Conservation (phyloP, 345 rosid species). For the Gossypium rotundifolium region DNA sequence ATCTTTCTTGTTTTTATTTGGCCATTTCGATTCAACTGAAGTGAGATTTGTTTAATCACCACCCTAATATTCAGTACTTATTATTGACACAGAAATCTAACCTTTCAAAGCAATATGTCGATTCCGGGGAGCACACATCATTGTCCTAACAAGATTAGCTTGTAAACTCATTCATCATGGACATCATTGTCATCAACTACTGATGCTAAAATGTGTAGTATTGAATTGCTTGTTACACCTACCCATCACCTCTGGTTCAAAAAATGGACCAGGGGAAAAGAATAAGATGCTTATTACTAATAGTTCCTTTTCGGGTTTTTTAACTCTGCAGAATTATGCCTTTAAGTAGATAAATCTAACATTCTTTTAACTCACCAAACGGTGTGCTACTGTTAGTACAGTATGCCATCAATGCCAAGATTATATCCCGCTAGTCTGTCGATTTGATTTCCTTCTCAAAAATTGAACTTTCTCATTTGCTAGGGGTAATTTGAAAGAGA, state of each 20-base stretch:
- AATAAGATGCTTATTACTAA: no score
- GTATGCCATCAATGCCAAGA: background rate
- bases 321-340: background rate
- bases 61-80: background rate
- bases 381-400: background rate
- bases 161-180: background rate
- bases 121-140: background rate
- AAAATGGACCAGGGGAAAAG: background rate
- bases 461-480: conserved; percentile 26
- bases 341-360: background rate
- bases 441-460: conserved; percentile 7
- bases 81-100: background rate
- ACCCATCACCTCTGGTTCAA: background rate
- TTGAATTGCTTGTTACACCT: background rate
- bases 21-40: background rate
- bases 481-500: conserved; percentile 42
- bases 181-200: background rate
- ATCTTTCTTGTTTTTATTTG: background rate
- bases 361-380: background rate
- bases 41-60: background rate
- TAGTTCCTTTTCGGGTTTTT: background rate
- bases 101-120: background rate
- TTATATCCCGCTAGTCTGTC: conserved; percentile 2
- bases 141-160: background rate
- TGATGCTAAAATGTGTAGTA: background rate